These are phyloP conservation scores for Candida neerlandica DNA, from an alignment of 1,139 yeast species.

Conservation along the genomic window DNA sequence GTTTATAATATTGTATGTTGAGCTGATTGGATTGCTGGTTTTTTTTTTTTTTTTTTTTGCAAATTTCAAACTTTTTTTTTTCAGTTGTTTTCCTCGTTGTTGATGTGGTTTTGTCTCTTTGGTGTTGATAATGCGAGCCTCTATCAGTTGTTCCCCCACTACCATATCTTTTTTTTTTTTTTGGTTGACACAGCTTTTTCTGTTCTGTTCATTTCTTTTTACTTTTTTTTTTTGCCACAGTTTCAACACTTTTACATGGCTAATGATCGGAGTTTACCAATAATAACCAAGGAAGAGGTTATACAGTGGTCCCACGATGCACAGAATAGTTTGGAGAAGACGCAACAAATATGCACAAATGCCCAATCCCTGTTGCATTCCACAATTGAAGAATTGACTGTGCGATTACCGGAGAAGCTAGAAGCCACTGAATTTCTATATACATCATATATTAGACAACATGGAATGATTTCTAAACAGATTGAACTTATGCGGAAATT, in stretches of 20 bases:
- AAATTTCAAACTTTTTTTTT: background rate
- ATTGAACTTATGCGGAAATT: slow-evolving; percentile 4
- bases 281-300: slow-evolving; percentile 12
- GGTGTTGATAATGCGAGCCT: slow-evolving; percentile 1
- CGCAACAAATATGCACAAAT: slow-evolving; percentile 34
- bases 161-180: background rate
- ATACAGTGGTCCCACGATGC: slow-evolving; percentile 34
- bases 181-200: background rate
- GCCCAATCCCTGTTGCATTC: slow-evolving; percentile 34
- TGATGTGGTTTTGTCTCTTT: slow-evolving; percentile 4
- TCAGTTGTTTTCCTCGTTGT: background rate
- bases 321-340: slow-evolving; percentile 29
- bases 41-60: slow-evolving; percentile 3
- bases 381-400: slow-evolving; percentile 25
- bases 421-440: slow-evolving; percentile 26
- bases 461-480: slow-evolving; percentile 15
- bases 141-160: background rate
- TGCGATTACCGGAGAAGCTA: slow-evolving; percentile 26
- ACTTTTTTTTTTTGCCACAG: background rate
- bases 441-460: slow-evolving; percentile 21
- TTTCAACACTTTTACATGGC: slow-evolving; percentile 4
- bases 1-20: background rate
- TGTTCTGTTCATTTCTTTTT: too few species aligned
- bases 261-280: slow-evolving; percentile 1
- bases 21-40: background rate